A percentile compares a stretch with the other conserved stretches of the same genome.
Conservation (phyloP, 345 rosid genomes). For the Adansonia digitata region DNA sequence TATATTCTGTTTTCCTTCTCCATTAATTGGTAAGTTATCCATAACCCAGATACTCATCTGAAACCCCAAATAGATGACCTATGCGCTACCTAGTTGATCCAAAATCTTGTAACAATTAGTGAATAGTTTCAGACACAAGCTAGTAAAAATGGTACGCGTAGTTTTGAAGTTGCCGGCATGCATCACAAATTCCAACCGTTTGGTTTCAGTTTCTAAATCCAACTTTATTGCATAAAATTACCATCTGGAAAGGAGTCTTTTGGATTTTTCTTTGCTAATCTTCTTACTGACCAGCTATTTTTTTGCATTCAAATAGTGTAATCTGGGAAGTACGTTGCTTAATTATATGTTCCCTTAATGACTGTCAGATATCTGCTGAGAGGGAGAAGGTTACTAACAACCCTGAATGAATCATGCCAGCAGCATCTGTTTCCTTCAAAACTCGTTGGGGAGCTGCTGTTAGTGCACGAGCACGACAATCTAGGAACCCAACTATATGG, state of each 20-base stretch:
- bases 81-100: not conserved
- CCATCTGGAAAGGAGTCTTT: not conserved
- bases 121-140: not conserved
- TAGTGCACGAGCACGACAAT: constrained; percentile 91
- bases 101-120: not conserved
- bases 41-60: not conserved
- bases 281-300: not conserved
- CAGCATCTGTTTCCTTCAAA: constrained; percentile 85
- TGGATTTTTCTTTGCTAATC: not conserved
- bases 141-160: not conserved
- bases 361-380: constrained; percentile 60
- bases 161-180: not conserved
- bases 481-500: constrained; percentile 84
- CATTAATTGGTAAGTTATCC: not conserved
- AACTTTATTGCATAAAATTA: not conserved
- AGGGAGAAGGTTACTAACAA: constrained; percentile 48
- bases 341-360: not conserved
- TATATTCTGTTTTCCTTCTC: not conserved
- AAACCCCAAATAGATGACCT: not conserved
- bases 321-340: not conserved
- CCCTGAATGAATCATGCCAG: constrained; percentile 54
- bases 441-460: constrained; percentile 92
- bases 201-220: not conserved
- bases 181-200: not conserved
- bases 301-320: not conserved